Percentiles rank a stretch among this genome's conserved stretches.
Conservation (phyloP, 1,139 yeast genomes). For the Wickerhamomyces sp. region DNA sequence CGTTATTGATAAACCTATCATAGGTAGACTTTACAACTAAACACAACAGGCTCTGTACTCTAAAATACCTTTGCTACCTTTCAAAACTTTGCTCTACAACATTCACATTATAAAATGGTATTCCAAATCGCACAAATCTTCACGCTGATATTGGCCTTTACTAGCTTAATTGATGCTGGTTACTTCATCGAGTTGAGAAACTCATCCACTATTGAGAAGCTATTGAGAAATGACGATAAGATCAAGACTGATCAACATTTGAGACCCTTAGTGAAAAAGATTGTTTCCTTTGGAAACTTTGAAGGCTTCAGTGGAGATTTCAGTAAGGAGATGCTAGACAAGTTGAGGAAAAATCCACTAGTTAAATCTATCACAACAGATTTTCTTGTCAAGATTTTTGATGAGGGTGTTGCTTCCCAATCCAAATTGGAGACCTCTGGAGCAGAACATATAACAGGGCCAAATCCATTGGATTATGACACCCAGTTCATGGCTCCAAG, state of each 20-base stretch:
- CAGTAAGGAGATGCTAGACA: slow-evolving; percentile 40
- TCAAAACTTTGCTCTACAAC: too few species aligned
- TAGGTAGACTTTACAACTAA: too few species aligned
- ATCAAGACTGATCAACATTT: slow-evolving; percentile 30
- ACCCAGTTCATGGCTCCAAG: slow-evolving; percentile 56
- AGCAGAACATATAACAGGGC: slow-evolving; percentile 2
- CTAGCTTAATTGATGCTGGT: slow-evolving; percentile 9
- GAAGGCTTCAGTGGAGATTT: slow-evolving; percentile 62
- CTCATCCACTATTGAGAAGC: slow-evolving; percentile 35
- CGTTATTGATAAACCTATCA: too few species aligned
- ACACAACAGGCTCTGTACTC: too few species aligned
- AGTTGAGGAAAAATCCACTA: slow-evolving; percentile 40
- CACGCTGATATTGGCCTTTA: background rate
- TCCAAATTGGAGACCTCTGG: slow-evolving; percentile 5
- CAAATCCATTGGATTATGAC: slow-evolving; percentile 11
- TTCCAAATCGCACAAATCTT: too few species aligned
- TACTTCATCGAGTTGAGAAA: slow-evolving; percentile 34
- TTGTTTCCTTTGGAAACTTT: slow-evolving; percentile 56
- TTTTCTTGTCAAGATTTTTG: slow-evolving; percentile 43
- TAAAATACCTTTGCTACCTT: too few species aligned
- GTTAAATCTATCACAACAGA: slow-evolving; percentile 62
- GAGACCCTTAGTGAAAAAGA: slow-evolving; percentile 38
- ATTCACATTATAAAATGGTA: too few species aligned
- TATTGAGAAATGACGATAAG: slow-evolving; percentile 34
- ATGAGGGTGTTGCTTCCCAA: slow-evolving; percentile 25